Conservation (phyloP, 2,329 filamentous ascomycete genomes). For the Penicillium sp. region DNA sequence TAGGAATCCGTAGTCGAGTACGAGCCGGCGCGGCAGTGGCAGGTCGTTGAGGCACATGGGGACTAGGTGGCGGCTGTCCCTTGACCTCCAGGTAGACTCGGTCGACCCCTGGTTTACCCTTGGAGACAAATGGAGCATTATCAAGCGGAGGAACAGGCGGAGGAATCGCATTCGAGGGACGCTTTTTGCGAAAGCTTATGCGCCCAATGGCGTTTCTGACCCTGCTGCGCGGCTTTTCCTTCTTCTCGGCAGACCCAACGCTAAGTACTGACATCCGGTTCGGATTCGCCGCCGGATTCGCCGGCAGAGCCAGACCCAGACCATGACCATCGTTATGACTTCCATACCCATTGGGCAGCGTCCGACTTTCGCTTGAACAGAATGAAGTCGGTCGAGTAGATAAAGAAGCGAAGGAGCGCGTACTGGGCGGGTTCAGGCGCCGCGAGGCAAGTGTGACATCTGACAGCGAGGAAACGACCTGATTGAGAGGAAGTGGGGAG, state of each 20-base stretch:
- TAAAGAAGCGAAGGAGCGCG: conserved; percentile 36
- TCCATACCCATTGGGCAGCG: conserved; percentile 13
- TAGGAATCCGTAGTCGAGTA: conserved; percentile 30
- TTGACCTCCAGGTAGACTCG: conserved; percentile 36
- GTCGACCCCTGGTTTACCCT: conserved; percentile 23
- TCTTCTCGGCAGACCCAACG: conserved; percentile 25
- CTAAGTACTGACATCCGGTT: conserved; percentile 28
- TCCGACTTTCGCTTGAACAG: conserved; percentile 33
- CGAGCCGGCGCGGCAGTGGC: conserved; percentile 16
- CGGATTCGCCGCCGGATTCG: conserved; percentile 5
- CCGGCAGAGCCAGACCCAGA: too few relatives aligned
- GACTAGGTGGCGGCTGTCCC: conserved; percentile 3
- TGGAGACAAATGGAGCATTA: conserved; percentile 27
- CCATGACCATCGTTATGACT: conserved; percentile 15
- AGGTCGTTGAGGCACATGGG: conserved; percentile 2
- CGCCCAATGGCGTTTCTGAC: conserved; percentile 34
- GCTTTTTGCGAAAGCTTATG: conserved; percentile 35
- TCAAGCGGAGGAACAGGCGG: conserved; percentile 26
- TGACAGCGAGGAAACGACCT: conserved; percentile 30
- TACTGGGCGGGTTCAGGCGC: conserved; percentile 29
- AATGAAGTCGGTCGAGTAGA: conserved; percentile 40
- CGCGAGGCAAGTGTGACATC: conserved; percentile 31
- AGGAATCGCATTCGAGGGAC: conserved; percentile 27
- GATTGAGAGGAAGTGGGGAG: conserved; percentile 24
- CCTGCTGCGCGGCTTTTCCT: conserved; percentile 29